A percentile compares a stretch with the other conserved stretches of the same genome.
phyloP scores from a whole-genome alignment of 345 rosid species.

The Diplotaxis tenuifolia region DNA sequence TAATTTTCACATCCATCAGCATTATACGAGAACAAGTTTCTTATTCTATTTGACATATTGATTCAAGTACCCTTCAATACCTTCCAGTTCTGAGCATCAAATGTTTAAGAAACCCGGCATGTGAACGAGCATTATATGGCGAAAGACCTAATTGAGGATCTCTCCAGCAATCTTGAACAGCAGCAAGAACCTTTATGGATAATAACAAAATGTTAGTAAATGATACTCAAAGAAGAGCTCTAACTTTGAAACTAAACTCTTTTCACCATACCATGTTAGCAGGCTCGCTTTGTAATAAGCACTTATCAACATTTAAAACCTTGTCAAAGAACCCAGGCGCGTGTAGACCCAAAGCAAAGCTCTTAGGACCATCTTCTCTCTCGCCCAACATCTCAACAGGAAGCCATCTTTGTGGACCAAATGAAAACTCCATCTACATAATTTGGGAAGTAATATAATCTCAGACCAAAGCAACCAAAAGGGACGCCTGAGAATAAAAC shows the following conservation, averaged over 20 bases:
- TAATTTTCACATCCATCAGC: constrained; percentile 4
- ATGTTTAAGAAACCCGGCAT: constrained; percentile 90
- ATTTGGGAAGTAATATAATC: background rate
- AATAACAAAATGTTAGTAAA: background rate
- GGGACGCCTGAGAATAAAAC: background rate
- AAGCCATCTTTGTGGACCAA: constrained; percentile 77
- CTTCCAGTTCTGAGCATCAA: constrained; percentile 94
- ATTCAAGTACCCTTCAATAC: constrained; percentile 49
- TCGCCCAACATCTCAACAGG: constrained; percentile 59
- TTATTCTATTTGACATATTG: background rate
- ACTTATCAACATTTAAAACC: constrained; percentile 72
- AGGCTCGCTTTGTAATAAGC: constrained; percentile 84
- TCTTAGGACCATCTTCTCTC: constrained; percentile 49
- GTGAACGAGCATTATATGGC: constrained; percentile 79
- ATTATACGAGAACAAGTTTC: background rate
- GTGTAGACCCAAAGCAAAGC: constrained; percentile 76
- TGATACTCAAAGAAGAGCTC: background rate
- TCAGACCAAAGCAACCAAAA: constrained; percentile 11
- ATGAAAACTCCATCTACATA: constrained; percentile 86
- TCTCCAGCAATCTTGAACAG: constrained; percentile 85
- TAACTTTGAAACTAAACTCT: background rate
- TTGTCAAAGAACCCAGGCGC: constrained; percentile 92
- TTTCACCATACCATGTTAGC: constrained; percentile 62
- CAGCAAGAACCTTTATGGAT: constrained; percentile 69
- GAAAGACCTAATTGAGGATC: constrained; percentile 68